Evolutionary conservation across 148 eudicot species (phyloP), one percentile per base, ranked within the genome.

Genomic region (Spergularia marina): DNA sequence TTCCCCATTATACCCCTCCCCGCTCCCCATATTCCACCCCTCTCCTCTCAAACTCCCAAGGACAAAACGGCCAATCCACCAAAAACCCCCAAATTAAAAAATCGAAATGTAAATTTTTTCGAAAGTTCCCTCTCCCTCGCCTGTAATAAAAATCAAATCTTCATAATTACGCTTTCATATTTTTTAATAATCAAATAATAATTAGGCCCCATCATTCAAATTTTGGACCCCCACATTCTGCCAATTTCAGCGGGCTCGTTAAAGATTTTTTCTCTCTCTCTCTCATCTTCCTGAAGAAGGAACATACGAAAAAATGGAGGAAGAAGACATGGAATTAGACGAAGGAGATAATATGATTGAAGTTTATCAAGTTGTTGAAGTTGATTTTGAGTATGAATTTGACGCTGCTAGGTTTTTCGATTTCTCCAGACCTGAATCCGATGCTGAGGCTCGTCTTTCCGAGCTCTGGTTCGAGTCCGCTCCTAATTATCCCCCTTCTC

Each of bases 331-430:
- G 71, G 81, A 77, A 23, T 83, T 76, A 61, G 79, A 81, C 71
- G 53, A 84, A 76, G 44, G 72, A 52, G 40, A 56, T 25, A 54
- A 17, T 17, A 2, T 10, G 8, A 6, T 83, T 25, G 80, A 77
- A 57, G 83, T 86, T 20, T 91, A 83, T 75, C 84, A 88, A 36
- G 92, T 77, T 30, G 82, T 82, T 21, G 96, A 93, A 69, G 65
- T 91, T 47, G 96, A 93, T 72, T 81, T 89, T 10, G 97, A 93
- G 30, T 93, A 91, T 74, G 98, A 93, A 82, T 93, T 79, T 56
- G 94, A 93, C 53, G 97, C 97, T 0, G 78, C 84, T 57, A 78
- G 91, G 12, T 93, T 68, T 60, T 93, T 89, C 56, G 97, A 93
- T 80, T 93, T 93, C 57, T 76, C 85, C 61, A 68, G 89, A 4